phyloP scores from a whole-genome alignment of 495 filamentous ascomycete species.

The Neurospora terricola region DNA sequence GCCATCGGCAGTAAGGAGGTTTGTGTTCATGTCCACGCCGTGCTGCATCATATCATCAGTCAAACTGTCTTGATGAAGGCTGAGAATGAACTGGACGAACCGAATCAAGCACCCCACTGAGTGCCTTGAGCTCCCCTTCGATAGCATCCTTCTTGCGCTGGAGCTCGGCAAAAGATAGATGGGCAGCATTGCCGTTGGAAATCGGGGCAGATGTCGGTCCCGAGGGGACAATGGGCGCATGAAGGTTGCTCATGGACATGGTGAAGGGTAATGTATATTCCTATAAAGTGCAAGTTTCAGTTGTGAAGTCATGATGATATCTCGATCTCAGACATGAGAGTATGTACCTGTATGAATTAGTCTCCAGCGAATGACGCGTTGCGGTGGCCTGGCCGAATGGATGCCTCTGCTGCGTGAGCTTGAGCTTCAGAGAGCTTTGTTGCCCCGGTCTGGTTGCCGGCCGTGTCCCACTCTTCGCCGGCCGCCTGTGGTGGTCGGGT shows the following conservation, averaged over 20 bases:
- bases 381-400: background rate
- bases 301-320: conserved; percentile 4
- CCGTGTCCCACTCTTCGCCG: background rate
- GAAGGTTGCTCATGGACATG: conserved; percentile 68
- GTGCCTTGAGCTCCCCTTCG: conserved; percentile 74
- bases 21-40: conserved; percentile 84
- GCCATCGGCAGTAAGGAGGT: conserved; percentile 80
- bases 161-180: conserved; percentile 50
- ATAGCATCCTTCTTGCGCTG: conserved; percentile 65
- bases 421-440: background rate
- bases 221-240: conserved; percentile 65
- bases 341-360: conserved; percentile 11
- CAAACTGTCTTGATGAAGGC: background rate
- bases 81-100: conserved; percentile 38
- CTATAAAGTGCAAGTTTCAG: conserved; percentile 10
- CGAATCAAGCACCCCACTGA: conserved; percentile 78
- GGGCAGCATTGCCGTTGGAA: conserved; percentile 44
- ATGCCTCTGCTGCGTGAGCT: background rate
- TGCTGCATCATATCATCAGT: conserved; percentile 48
- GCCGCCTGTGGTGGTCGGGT: background rate
- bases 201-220: conserved; percentile 47
- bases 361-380: conserved; percentile 20
- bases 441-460: background rate
- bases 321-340: conserved; percentile 7
- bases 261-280: conserved; percentile 17